phyloP scores from a whole-genome alignment of 225 moss, liverwort and hornwort genomes.

The Straminergon stramineum region DNA sequence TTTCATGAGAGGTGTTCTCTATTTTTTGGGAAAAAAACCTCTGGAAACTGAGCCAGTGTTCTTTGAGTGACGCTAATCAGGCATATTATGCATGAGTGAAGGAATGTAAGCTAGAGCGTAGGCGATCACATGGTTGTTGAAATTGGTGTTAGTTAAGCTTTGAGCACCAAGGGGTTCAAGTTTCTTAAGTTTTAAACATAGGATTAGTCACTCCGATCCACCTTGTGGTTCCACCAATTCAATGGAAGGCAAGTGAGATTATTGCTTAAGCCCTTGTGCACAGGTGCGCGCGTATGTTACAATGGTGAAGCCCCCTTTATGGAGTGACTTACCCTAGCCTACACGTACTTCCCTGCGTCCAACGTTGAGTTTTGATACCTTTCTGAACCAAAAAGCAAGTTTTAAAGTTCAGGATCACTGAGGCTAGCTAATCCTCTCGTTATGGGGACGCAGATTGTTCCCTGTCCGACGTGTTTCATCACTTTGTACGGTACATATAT shows the following conservation, averaged over 20 bases:
- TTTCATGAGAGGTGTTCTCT: background rate
- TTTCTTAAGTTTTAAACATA: background rate
- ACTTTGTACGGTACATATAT: background rate
- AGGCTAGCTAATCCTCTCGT: background rate
- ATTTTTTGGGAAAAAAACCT: background rate
- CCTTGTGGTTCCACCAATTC: background rate
- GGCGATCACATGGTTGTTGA: background rate
- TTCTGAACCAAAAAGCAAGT: background rate
- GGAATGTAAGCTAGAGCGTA: background rate
- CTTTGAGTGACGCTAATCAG: background rate
- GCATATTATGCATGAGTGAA: background rate
- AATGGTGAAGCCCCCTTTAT: background rate
- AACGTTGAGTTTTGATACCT: background rate
- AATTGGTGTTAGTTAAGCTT: background rate
- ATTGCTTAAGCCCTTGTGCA: background rate
- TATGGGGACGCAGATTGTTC: background rate
- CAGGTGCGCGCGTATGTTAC: background rate
- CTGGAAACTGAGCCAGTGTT: background rate
- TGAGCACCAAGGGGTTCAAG: background rate
- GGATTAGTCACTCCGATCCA: background rate
- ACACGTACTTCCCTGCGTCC: background rate
- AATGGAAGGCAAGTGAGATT: background rate
- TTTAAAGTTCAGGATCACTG: background rate
- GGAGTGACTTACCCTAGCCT: background rate
- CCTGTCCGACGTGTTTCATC: background rate